Base-by-base conservation (phyloP, 345 rosid species). In the Lumnitzera littorea region DNA sequence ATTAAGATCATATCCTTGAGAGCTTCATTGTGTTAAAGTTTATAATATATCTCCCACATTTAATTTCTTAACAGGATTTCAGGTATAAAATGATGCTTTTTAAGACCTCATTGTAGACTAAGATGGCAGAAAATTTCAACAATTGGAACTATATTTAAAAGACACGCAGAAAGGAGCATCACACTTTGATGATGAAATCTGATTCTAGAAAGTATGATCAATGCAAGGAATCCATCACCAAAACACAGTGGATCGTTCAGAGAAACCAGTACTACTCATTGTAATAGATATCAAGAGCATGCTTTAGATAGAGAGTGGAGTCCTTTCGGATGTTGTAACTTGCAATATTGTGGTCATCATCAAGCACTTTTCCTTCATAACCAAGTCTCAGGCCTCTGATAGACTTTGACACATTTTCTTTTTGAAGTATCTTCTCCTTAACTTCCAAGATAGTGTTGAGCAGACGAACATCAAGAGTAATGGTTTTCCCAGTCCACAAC, bases 341-440 rank as follows among this genome's bases (percentile, higher is more conserved):
- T 29, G 62, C 69, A 43, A 79, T 60, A 61, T 64, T 60, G 3
- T 9, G 43, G n/a, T 15, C 36, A 23, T 16, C 55, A 46, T 56
- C 62, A 1, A 79, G 76, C 48, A 55, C 50, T 51, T 65, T 75
- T 47, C 83, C 83, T 24, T 53, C 64, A 60, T 53, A 70, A 6
- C 55, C 4, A 46, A 70, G 24, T 5, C 48, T 55, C 14, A 48
- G 67, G 65, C 13, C 15, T 48, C 59, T 8, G 13, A 72, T 64
- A 16, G 46, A 24, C 12, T 60, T 16, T 48, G 61, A 61, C 72
- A 63, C 74, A 29, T 57, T 13, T 16, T n/a, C 25, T 8, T 15
- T 53, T 50, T 14, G n/a, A 23, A 50, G 64, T 15, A 68, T 15
- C 64, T 50, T 61, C 12, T 13, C 31, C 62, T 70, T 73, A 57